Evolutionary conservation across 345 rosid genomes (phyloP), one percentile per base, ranked within the genome.

Genomic region (Eucalyptus sideroxylon): DNA sequence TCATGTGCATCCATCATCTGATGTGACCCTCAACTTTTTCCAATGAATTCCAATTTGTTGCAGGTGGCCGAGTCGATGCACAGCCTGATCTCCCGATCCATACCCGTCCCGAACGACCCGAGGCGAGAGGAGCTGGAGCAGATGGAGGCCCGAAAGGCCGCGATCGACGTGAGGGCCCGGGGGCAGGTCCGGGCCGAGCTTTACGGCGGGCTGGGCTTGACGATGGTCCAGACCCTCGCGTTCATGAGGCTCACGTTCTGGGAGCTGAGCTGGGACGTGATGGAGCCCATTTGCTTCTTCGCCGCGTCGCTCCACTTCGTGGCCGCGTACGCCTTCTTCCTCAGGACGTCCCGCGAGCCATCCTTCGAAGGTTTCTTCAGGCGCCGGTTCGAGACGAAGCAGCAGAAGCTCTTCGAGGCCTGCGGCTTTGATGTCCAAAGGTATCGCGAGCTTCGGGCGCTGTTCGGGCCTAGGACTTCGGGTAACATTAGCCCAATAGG

Each of bases 201-300:
- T 10, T 95, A 91, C 89, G 89, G 95, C 30, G 98, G 99, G 11
- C 93, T 96, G 17, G 96, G 95, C 17, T 93, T 94, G 88, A 5
- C 95, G 21, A 88, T 87, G 81, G 90, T 88, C 21, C 98, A 98
- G 91, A 97, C 97, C 3, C 90, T 95, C 16, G 96, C 94, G 31
- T 93, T 96, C 95, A 95, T 98, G 97, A 95, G 99, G 93, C 96
- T 98, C 15, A 98, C 99, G 17, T 98, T 98, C 81, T 96, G 99
- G 99, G 99, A 98, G 89, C 95, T 97, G 12, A 94, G 95, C 26
- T 98, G 98, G 99, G 99, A 98, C 90, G 97, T 98, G 2, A 98
- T 98, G 98, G 99, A 98, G 89, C 99, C 99, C n/a, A 95, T 98
- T 9, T 98, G 98, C 91, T 97, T 97, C 95, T 97, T 95, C 47